Percentiles rank a stretch among this genome's conserved stretches.
Evolutionary conservation across 108 stramenopile genomes (phyloP).

Genomic region (Fragilariopsis cylindrus): DNA sequence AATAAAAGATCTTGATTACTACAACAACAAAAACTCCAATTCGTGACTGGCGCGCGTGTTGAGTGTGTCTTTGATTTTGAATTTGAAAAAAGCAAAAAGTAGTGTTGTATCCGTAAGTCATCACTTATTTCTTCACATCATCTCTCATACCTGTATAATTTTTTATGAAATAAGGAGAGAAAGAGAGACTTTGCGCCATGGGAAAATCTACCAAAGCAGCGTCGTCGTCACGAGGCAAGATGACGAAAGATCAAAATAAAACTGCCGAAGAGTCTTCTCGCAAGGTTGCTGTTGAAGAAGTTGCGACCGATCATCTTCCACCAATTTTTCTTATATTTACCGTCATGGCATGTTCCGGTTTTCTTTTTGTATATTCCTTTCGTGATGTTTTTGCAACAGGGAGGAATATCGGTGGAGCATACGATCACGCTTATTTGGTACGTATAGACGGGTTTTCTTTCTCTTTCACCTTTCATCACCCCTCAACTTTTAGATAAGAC

Average conservation of each 20-base stretch:
- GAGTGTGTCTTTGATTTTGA: too few species aligned
- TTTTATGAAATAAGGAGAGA: too few species aligned
- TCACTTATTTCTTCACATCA: too few species aligned
- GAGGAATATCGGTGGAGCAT: slow-evolving; percentile 55
- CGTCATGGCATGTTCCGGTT: slow-evolving; percentile 76
- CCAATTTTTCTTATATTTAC: slow-evolving; percentile 64
- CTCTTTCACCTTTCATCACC: not conserved
- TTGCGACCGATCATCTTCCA: slow-evolving; percentile 60
- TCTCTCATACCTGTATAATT: too few species aligned
- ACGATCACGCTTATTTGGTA: slow-evolving; percentile 63
- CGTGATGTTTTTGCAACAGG: slow-evolving; percentile 85
- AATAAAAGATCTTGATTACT: too few species aligned
- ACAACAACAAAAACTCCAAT: too few species aligned
- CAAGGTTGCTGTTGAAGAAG: not conserved
- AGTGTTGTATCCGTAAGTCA: too few species aligned
- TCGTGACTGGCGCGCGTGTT: too few species aligned
- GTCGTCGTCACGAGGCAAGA: not conserved
- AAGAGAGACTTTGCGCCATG: not conserved
- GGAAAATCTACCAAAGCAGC: slow-evolving; percentile 3
- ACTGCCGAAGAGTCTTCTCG: not conserved
- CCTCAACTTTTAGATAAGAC: not conserved
- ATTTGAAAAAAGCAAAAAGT: too few species aligned
- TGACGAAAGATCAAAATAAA: not conserved
- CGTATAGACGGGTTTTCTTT: slow-evolving; percentile 21
- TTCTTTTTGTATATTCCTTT: slow-evolving; percentile 69